Evolutionary conservation across 768 basidiomycete genomes (phyloP), one percentile per base, ranked within the genome.

Genomic region (Suillus subaureus): DNA sequence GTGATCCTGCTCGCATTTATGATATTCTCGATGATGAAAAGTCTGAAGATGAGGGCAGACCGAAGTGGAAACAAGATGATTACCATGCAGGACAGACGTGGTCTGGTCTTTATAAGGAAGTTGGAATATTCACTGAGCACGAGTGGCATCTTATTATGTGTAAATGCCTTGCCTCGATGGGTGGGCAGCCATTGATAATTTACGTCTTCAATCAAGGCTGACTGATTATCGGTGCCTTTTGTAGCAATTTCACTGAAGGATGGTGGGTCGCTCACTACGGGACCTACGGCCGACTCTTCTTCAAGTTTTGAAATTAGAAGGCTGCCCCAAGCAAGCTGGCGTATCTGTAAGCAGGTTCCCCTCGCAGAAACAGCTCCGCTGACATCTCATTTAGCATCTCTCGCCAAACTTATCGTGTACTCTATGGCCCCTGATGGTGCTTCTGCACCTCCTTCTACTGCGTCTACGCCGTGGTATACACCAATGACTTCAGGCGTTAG

Each of bases 81-180:
- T 65, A 82, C 39, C 69, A 80, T 58, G 70, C 79, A 54, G 73
- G 74, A 63, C 74, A 77, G 28, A 73, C 75, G 42, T 93, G 91
- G 92, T 13, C 69, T 3, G 84, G 84, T 6, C 68, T 85, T 15
- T 79, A 73, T 71, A 82, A 81, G 67, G 84, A 85, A 63, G 82
- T 89, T 35, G 95, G 95, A 26, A 92, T 97, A 55, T 94, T 94
- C 75, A 88, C 88, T 55, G 89, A 94, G 67, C 84, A 89, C 70
- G 89, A 96, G 72, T 96, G 93, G 87, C 86, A 88, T 69, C 84
- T 90, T 66, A 79, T 97, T 69, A 95, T 96, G 92, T 91, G 89
- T 72, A 95, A 94, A 79, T 93, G 92, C 73, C 81, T 97, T 63
- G 85, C 88, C 9, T 91, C 90, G 5, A 91, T 93, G 90, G 89